A percentile compares a stretch with the other conserved stretches of the same genome.
phyloP scores from a whole-genome alignment of 2,329 filamentous ascomycete genomes.

The Albophoma yamanashiensis region DNA sequence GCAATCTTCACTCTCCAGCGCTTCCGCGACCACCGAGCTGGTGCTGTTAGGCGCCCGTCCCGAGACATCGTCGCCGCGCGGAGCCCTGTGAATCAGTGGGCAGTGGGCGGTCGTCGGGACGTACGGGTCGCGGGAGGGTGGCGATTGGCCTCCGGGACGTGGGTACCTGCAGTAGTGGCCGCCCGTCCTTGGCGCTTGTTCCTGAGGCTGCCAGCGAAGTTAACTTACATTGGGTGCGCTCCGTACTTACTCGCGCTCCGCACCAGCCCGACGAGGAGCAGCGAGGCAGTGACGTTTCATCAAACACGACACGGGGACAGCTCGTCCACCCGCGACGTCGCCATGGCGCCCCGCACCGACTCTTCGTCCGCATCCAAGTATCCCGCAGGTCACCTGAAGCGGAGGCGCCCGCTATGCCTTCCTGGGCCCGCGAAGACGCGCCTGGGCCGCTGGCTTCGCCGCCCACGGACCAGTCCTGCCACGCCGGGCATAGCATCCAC shows the following conservation, averaged over 20 bases:
- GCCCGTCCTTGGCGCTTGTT: background rate
- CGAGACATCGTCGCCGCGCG: background rate
- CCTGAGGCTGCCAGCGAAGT: background rate
- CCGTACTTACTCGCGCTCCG: too few species aligned
- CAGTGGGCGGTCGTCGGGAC: too few species aligned
- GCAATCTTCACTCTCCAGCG: background rate
- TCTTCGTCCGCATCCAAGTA: background rate
- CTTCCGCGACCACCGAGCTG: background rate
- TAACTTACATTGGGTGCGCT: too few species aligned
- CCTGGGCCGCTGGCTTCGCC: too few species aligned
- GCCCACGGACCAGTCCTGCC: background rate
- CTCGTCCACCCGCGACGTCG: background rate
- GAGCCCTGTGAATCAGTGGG: background rate
- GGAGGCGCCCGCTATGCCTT: background rate
- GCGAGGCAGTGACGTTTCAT: background rate
- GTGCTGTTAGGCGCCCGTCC: background rate
- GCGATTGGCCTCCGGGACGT: background rate
- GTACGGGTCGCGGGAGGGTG: too few species aligned
- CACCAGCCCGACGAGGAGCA: too few species aligned
- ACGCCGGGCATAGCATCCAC: background rate
- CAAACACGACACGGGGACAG: background rate
- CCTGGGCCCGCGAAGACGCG: background rate
- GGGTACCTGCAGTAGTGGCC: background rate
- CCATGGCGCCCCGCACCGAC: background rate
- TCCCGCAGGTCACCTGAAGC: background rate